Conservation (phyloP, 345 rosid species). For the Eucalyptus tenuipes region DNA sequence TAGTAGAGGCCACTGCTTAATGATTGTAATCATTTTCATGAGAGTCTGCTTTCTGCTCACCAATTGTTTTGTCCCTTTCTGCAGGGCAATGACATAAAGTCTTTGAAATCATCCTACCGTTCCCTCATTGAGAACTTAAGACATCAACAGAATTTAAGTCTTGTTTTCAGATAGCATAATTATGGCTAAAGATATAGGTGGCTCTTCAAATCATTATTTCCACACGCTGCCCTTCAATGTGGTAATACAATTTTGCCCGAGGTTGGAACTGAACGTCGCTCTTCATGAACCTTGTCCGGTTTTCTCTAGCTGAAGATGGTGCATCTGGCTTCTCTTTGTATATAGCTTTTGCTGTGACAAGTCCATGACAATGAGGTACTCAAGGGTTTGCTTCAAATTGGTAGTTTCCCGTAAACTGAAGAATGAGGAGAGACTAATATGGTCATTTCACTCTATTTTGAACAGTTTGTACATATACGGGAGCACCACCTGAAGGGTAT, state of each 20-base stretch:
- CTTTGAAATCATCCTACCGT: conserved; percentile 57
- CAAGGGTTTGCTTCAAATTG: neutral
- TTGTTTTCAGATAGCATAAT: conserved; percentile 74
- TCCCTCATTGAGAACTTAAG: conserved; percentile 63
- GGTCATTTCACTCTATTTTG: neutral
- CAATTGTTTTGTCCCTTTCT: neutral
- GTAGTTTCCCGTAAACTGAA: neutral
- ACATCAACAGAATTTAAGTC: conserved; percentile 66
- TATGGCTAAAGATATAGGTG: neutral
- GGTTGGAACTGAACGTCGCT: neutral
- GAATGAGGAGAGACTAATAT: neutral
- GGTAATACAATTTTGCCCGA: neutral
- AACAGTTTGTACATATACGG: neutral
- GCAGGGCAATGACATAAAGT: conserved; percentile 70
- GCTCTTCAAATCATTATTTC: neutral
- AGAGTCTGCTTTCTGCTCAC: neutral
- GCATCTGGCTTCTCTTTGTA: conserved; percentile 19
- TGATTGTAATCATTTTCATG: neutral
- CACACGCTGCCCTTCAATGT: neutral
- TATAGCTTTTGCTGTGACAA: conserved; percentile 3
- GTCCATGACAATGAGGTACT: conserved; percentile 15
- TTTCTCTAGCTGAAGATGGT: neutral
- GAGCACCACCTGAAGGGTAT: neutral
- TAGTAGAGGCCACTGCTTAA: neutral
- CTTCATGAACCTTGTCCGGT: neutral